A percentile compares a stretch with the other conserved stretches of the same genome.
These are phyloP conservation scores for Talaromyces thailandensis DNA, from an alignment of 495 filamentous ascomycete species.

Conservation along the genomic window DNA sequence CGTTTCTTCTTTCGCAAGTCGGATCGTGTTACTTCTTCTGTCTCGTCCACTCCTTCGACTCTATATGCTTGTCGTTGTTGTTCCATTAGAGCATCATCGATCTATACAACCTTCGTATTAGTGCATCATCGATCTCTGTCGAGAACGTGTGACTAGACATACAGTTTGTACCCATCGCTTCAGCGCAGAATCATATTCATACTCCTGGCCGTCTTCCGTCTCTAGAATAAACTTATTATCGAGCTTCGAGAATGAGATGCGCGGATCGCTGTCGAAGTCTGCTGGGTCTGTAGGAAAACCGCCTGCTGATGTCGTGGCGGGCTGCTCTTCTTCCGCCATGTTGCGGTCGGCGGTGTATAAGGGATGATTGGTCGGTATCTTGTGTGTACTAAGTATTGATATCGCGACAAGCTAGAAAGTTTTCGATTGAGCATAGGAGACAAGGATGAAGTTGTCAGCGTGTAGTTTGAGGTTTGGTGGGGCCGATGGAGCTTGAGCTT, in stretches of 20 bases:
- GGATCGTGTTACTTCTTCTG: slow-evolving; percentile 39
- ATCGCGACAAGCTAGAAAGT: background rate
- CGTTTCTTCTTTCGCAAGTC: slow-evolving; percentile 68
- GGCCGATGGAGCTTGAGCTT: background rate
- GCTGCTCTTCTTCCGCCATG: background rate
- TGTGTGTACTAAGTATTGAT: background rate
- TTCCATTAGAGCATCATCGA: slow-evolving; percentile 71
- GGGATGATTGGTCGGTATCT: background rate
- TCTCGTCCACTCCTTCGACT: slow-evolving; percentile 57
- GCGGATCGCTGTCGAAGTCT: slow-evolving; percentile 73
- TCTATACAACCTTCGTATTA: slow-evolving; percentile 27
- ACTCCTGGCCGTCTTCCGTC: slow-evolving; percentile 77
- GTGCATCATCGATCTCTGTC: background rate
- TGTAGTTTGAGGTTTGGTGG: background rate
- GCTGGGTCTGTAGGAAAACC: slow-evolving; percentile 61
- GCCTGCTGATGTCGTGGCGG: slow-evolving; percentile 11
- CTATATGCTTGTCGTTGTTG: slow-evolving; percentile 71
- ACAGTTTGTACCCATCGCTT: slow-evolving; percentile 76
- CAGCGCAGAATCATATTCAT: slow-evolving; percentile 62
- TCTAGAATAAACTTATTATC: slow-evolving; percentile 78
- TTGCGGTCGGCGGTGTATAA: background rate
- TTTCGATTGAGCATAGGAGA: background rate
- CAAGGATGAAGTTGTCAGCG: background rate
- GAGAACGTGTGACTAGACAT: slow-evolving; percentile 19
- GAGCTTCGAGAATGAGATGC: slow-evolving; percentile 76